Percentiles rank a stretch among this genome's conserved stretches.
phyloP scores from a whole-genome alignment of 1,284 basidiomycete genomes.

The Crepidotus sp. region DNA sequence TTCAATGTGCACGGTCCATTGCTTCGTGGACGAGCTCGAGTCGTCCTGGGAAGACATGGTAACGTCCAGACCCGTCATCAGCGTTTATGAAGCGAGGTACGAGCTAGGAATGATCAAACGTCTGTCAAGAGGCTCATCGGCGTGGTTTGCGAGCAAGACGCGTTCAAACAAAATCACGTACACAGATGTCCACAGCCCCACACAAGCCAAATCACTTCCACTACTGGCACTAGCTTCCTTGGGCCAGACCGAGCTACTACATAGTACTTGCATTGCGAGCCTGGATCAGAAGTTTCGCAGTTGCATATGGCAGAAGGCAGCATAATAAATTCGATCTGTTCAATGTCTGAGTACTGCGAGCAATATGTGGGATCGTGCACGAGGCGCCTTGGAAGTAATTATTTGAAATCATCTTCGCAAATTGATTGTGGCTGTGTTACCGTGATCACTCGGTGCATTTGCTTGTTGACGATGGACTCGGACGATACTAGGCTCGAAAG shows the following conservation, averaged over 20 bases:
- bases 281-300: neutral
- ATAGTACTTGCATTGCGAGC: too few relatives aligned
- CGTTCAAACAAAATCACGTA: too few relatives aligned
- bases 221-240: too few relatives aligned
- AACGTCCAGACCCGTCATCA: constrained; percentile 16
- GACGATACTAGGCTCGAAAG: constrained; percentile 47
- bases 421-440: constrained; percentile 1
- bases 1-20: constrained; percentile 72
- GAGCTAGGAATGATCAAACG: too few relatives aligned
- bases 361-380: neutral
- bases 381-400: neutral
- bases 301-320: neutral
- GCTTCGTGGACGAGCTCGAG: neutral
- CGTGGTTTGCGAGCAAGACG: too few relatives aligned
- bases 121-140: too few relatives aligned
- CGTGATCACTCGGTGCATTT: constrained; percentile 1
- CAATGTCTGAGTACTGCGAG: neutral
- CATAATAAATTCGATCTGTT: neutral
- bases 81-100: too few relatives aligned
- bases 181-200: too few relatives aligned
- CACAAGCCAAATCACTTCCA: too few relatives aligned
- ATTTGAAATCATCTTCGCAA: too few relatives aligned
- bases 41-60: constrained; percentile 10
- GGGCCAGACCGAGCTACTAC: too few relatives aligned
- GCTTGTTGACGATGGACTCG: constrained; percentile 34